Percentiles rank a stretch among this genome's conserved stretches.
Conservation (phyloP, 1,139 yeast species). For the Pichia cactophila region DNA sequence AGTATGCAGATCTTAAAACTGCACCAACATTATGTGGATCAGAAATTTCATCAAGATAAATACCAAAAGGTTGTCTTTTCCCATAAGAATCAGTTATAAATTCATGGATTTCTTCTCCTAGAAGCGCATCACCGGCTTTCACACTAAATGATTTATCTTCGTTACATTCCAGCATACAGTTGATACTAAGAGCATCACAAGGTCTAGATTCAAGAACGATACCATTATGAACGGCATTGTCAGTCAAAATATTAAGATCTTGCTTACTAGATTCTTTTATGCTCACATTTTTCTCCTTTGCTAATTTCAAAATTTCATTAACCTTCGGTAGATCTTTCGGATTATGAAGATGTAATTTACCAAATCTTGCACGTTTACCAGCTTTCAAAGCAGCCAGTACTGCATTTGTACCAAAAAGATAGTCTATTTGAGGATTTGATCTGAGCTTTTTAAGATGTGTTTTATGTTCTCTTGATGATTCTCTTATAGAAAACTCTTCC, state of each 20-base stretch:
- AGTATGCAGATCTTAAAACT: constrained; percentile 72
- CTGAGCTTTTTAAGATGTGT: constrained; percentile 5
- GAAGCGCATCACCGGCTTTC: constrained; percentile 15
- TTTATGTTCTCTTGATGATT: constrained; percentile 7
- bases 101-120: neutral
- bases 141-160: constrained; percentile 31
- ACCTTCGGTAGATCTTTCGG: constrained; percentile 28
- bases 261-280: constrained; percentile 36
- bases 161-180: constrained; percentile 29
- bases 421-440: constrained; percentile 50
- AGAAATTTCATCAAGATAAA: constrained; percentile 73
- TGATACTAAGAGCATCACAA: constrained; percentile 38
- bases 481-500: constrained; percentile 1
- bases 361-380: constrained; percentile 45
- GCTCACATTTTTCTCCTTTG: constrained; percentile 30
- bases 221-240: constrained; percentile 78
- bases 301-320: constrained; percentile 36
- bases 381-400: constrained; percentile 63
- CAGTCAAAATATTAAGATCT: constrained; percentile 53
- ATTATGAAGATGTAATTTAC: constrained; percentile 44
- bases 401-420: constrained; percentile 69
- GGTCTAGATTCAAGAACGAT: constrained; percentile 65
- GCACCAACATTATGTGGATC: constrained; percentile 94
- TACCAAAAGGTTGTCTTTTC: constrained; percentile 53
- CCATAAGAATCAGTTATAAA: constrained; percentile 6